phyloP scores from a whole-genome alignment of 2,329 filamentous ascomycete genomes.

The Colletotrichum cereale region DNA sequence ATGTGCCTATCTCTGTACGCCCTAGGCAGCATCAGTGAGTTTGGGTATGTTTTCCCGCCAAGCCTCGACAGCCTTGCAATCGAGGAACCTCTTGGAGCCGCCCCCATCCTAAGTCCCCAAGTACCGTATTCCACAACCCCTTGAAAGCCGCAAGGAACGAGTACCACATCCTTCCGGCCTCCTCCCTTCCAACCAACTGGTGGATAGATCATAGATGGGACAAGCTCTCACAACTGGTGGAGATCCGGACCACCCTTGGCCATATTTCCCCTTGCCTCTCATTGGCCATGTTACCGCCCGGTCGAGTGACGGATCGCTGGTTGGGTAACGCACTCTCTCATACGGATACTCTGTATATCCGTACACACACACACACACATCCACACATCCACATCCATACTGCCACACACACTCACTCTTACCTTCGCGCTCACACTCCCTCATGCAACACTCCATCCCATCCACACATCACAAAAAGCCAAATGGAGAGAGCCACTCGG shows the following conservation, averaged over 20 bases:
- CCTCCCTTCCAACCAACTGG: slow-evolving; percentile 19
- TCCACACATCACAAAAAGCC: background rate
- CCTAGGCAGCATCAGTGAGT: background rate
- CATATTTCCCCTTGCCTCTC: slow-evolving; percentile 23
- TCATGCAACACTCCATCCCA: slow-evolving; percentile 28
- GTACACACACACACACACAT: background rate
- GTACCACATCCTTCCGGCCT: background rate
- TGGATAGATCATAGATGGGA: slow-evolving; percentile 7
- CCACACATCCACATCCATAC: background rate
- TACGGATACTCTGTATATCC: no score
- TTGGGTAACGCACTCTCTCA: slow-evolving; percentile 40
- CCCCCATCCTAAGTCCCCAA: background rate
- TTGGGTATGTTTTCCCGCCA: background rate
- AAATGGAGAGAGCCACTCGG: slow-evolving; percentile 21
- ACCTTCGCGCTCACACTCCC: slow-evolving; percentile 4
- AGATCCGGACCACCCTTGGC: slow-evolving; percentile 20
- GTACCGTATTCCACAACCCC: slow-evolving; percentile 1
- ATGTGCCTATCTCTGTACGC: background rate
- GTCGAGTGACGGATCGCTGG: slow-evolving; percentile 45
- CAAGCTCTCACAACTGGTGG: slow-evolving; percentile 23
- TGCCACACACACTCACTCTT: background rate
- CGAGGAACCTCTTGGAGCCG: background rate
- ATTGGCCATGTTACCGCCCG: slow-evolving; percentile 52
- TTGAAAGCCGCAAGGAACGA: slow-evolving; percentile 2
- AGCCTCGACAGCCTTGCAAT: background rate